Evolutionary conservation across 2,329 filamentous ascomycete species (phyloP), one percentile per base, ranked within the genome.

Genomic region (Berkeleyomyces basicola): DNA sequence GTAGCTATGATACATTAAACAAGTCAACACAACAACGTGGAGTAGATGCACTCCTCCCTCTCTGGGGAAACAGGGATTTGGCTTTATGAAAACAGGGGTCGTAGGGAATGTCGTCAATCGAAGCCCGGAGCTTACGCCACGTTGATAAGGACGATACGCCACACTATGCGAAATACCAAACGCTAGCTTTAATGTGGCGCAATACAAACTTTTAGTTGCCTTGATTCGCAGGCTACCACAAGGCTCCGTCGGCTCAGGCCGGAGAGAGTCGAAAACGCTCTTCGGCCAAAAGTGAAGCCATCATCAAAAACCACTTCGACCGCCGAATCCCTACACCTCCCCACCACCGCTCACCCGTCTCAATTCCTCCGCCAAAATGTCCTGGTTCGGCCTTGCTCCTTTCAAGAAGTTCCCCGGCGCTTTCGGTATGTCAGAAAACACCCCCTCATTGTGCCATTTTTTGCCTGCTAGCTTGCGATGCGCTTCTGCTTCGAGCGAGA

Each of bases 381-480:
- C 82, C 78, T 83, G 86, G 78, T 80, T 91, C 76, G 85, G 85
- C 74, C 73, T 78, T 68, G 70, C 72, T 69, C 79, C 80, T 66
- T 72, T 83, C 71, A 91, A 90, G 82, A 91, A 90, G 81, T 92
- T 89, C 79, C 84, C 85, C 71, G 80, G 83, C 73, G 86, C 86
- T 70, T 77, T 91, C 75, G 78, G 88, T 92, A 82, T 72, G 87
- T 85, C 72, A 74, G 33, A 43, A 37, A 61, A 33, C 46, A 11
- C 14, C 59, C 40, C 53, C 46, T 43, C 49, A 37, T 16, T 36
- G 33, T 36, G 9, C 7, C 16, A 3, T 16, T 55, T 23, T 55
- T 55, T 58, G 11, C 55, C 37, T 7, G 39, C 14, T 10, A 49
- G n/a, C 46, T 11, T 33, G 33, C 49, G 40, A 62, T 62, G 49